These are phyloP conservation scores for Rhipidocladum racemiflorum DNA, from an alignment of 176 grass and related monocot species.

Conservation along the genomic window DNA sequence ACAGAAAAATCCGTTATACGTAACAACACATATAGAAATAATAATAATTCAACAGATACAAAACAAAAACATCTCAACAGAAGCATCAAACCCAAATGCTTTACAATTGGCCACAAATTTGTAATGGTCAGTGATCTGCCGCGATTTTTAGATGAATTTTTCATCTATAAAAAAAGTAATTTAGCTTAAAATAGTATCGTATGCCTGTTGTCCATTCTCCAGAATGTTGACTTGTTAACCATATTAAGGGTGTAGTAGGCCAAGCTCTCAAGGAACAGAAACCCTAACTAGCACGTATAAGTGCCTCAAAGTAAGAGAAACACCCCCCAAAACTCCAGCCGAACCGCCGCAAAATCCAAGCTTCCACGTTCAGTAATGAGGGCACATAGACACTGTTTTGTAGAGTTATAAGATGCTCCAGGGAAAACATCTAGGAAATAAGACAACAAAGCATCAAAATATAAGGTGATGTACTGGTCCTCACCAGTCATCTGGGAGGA, in stretches of 20 bases:
- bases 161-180: neutral
- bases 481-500: conserved; percentile 52
- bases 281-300: neutral
- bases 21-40: neutral
- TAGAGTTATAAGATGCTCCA: neutral
- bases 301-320: too few relatives aligned
- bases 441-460: neutral
- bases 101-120: too few relatives aligned
- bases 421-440: neutral
- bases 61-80: neutral
- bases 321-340: too few relatives aligned
- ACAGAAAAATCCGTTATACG: neutral
- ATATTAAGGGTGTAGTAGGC: too few relatives aligned
- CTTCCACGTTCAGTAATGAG: conserved; percentile 1
- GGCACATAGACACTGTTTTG: conserved; percentile 4
- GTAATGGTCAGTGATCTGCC: too few relatives aligned
- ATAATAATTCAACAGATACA: neutral
- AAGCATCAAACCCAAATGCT: neutral
- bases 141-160: too few relatives aligned
- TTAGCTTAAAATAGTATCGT: neutral
- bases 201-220: neutral
- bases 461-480: neutral
- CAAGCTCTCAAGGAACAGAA: neutral
- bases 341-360: too few relatives aligned
- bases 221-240: neutral